A percentile compares a stretch with the other conserved stretches of the same genome.
These are phyloP conservation scores for Colletotrichum tropicale DNA, from an alignment of 2,329 filamentous ascomycete species.

Conservation along the genomic window DNA sequence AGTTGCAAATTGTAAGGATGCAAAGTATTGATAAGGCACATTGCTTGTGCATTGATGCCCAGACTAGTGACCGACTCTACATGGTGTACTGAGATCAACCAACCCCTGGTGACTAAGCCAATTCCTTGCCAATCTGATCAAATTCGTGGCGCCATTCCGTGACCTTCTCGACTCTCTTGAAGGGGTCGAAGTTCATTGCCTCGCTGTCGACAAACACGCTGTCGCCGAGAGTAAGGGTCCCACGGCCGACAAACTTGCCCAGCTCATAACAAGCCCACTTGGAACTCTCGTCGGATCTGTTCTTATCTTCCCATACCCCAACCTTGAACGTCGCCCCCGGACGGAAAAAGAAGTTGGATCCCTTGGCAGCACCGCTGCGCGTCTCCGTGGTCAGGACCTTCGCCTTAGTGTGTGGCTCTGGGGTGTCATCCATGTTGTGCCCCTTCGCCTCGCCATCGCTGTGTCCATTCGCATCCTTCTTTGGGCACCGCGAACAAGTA, in stretches of 20 bases:
- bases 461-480: background rate
- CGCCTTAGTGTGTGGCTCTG: background rate
- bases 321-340: slow-evolving; percentile 29
- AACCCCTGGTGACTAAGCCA: background rate
- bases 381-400: slow-evolving; percentile 23
- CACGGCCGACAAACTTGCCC: slow-evolving; percentile 22
- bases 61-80: background rate
- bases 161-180: slow-evolving; percentile 31
- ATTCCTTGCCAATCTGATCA: slow-evolving; percentile 27
- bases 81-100: background rate
- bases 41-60: background rate
- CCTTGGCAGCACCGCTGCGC: slow-evolving; percentile 19
- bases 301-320: slow-evolving; percentile 31
- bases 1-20: background rate
- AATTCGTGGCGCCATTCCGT: slow-evolving; percentile 33
- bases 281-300: slow-evolving; percentile 18
- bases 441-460: background rate
- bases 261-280: slow-evolving; percentile 20
- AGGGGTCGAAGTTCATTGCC: slow-evolving; percentile 35
- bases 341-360: slow-evolving; percentile 35
- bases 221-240: slow-evolving; percentile 27
- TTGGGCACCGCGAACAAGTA: background rate
- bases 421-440: background rate
- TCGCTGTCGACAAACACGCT: slow-evolving; percentile 35
- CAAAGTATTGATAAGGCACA: background rate